These are phyloP conservation scores for Antrodiella citrinella DNA, from an alignment of 768 basidiomycete species.

Conservation along the genomic window DNA sequence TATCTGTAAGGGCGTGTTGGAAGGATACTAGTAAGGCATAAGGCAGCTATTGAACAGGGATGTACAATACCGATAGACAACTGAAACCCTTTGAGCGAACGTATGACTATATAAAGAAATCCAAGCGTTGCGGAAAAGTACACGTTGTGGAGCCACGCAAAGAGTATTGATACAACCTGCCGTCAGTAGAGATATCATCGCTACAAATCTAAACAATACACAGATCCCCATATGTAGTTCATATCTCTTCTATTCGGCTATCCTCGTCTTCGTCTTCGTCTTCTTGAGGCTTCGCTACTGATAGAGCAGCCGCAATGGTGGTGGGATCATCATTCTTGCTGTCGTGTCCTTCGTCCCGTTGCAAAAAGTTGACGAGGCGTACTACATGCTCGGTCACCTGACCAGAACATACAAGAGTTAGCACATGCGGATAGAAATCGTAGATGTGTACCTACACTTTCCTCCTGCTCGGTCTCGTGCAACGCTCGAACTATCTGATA, in stretches of 20 bases:
- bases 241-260: constrained; percentile 70
- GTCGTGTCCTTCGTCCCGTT: constrained; percentile 62
- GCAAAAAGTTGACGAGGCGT: constrained; percentile 78
- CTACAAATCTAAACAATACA: not conserved
- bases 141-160: too few species aligned
- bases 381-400: constrained; percentile 86
- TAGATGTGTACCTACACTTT: constrained; percentile 45
- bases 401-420: not conserved
- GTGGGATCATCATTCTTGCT: constrained; percentile 30
- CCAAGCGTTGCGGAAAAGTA: too few species aligned
- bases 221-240: too few species aligned
- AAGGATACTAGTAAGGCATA: too few species aligned
- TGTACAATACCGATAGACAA: too few species aligned
- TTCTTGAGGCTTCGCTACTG: constrained; percentile 4
- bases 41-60: too few species aligned
- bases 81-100: too few species aligned
- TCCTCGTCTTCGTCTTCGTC: constrained; percentile 38
- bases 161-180: too few species aligned
- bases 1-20: constrained; percentile 5
- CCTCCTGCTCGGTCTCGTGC: constrained; percentile 73
- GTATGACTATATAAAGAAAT: too few species aligned
- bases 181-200: too few species aligned
- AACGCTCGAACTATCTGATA: constrained; percentile 78
- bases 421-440: not conserved
- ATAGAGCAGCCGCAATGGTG: constrained; percentile 5